Conservation (phyloP, 2,329 filamentous ascomycete species). For the Trichophyton rubrum region DNA sequence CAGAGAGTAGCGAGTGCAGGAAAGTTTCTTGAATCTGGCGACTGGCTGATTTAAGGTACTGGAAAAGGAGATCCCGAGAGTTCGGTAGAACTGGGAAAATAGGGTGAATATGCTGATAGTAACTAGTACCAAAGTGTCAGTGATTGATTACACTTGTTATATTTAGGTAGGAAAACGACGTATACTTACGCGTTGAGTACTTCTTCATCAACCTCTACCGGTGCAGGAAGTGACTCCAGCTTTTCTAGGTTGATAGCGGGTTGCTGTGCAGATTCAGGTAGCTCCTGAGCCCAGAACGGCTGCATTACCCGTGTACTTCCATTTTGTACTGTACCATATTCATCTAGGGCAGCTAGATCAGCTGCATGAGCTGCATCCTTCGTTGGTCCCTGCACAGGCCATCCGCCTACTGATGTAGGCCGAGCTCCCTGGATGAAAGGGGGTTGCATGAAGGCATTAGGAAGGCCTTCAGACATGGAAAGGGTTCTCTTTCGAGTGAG, state of each 20-base stretch:
- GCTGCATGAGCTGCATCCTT: slow-evolving; percentile 16
- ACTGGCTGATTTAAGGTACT: slow-evolving; percentile 28
- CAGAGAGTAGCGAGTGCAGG: slow-evolving; percentile 28
- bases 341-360: slow-evolving; percentile 9
- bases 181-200: slow-evolving; percentile 28
- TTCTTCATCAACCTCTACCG: slow-evolving; percentile 28
- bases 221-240: slow-evolving; percentile 24
- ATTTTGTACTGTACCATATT: slow-evolving; percentile 26
- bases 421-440: slow-evolving; percentile 18
- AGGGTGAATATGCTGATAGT: slow-evolving; percentile 31
- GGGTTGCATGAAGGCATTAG: slow-evolving; percentile 30
- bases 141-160: neutral
- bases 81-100: slow-evolving; percentile 31
- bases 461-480: slow-evolving; percentile 38
- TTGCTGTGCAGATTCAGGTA: slow-evolving; percentile 9
- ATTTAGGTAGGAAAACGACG: neutral
- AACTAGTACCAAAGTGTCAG: slow-evolving; percentile 20
- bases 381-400: slow-evolving; percentile 20
- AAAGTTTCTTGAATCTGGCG: slow-evolving; percentile 32
- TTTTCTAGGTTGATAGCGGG: slow-evolving; percentile 22
- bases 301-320: slow-evolving; percentile 25
- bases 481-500: slow-evolving; percentile 37
- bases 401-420: slow-evolving; percentile 16
- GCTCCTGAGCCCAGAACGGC: slow-evolving; percentile 27
- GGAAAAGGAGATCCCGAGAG: slow-evolving; percentile 27